A percentile compares a stretch with the other conserved stretches of the same genome.
phyloP scores from a whole-genome alignment of 2,329 filamentous ascomycete genomes.

The Lecanoromycetidae sp. region DNA sequence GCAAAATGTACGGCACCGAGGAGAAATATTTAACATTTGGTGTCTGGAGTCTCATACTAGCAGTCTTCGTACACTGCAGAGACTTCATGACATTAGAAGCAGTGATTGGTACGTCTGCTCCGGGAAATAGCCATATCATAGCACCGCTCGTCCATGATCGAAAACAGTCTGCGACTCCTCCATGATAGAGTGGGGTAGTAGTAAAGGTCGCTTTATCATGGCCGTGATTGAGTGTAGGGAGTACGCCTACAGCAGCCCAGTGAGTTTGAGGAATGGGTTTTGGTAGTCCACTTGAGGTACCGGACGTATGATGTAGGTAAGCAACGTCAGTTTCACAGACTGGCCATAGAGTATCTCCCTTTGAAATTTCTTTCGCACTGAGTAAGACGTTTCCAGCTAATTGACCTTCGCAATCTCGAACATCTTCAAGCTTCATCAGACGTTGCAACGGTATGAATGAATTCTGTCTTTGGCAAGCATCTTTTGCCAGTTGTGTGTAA shows the following conservation, averaged over 20 bases:
- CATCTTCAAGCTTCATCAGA: not conserved
- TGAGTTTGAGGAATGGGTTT: constrained; percentile 52
- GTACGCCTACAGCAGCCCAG: constrained; percentile 41
- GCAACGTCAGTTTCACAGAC: constrained; percentile 30
- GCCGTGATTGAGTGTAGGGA: constrained; percentile 36
- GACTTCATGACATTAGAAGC: constrained; percentile 40
- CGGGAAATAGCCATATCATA: constrained; percentile 51
- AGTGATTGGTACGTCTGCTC: constrained; percentile 44
- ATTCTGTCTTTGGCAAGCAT: not conserved
- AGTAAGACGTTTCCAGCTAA: too few species aligned
- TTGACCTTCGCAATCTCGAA: too few species aligned
- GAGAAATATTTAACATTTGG: constrained; percentile 46
- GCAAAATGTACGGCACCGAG: constrained; percentile 47
- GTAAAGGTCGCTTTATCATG: constrained; percentile 43
- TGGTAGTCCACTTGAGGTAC: constrained; percentile 50
- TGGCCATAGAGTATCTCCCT: too few species aligned
- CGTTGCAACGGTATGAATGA: not conserved
- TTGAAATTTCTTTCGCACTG: not conserved
- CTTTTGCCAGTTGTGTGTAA: constrained; percentile 13
- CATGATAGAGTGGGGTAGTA: constrained; percentile 54
- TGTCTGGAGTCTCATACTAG: constrained; percentile 16
- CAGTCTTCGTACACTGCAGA: constrained; percentile 26
- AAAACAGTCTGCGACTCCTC: constrained; percentile 51
- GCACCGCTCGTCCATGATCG: constrained; percentile 49
- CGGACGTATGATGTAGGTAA: constrained; percentile 52